These are phyloP conservation scores for Globisporangium paddicum DNA, from an alignment of 352 stramenopile genomes.

Conservation along the genomic window DNA sequence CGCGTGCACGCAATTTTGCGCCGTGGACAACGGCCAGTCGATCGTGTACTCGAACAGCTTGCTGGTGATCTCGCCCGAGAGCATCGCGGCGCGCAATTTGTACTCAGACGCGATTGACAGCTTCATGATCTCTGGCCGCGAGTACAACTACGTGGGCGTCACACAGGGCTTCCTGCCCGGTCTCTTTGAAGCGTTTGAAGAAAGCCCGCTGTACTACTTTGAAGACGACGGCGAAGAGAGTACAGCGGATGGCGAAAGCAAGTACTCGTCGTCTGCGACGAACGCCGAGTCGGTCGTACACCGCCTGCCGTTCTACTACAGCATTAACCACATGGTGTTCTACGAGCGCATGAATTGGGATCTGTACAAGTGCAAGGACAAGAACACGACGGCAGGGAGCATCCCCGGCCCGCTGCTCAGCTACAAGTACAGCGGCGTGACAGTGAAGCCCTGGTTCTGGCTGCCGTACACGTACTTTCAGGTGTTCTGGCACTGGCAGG, in stretches of 20 bases:
- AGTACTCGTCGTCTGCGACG: slow-evolving; percentile 17
- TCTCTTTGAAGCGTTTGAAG: slow-evolving; percentile 78
- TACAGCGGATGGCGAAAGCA: slow-evolving; percentile 22
- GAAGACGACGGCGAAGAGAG: slow-evolving; percentile 39
- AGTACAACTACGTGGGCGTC: slow-evolving; percentile 83
- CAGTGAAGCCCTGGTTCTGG: slow-evolving; percentile 80
- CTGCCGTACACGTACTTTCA: slow-evolving; percentile 79
- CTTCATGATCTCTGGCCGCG: slow-evolving; percentile 78
- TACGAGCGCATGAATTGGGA: slow-evolving; percentile 87
- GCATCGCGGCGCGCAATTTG: slow-evolving; percentile 57
- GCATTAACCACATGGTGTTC: slow-evolving; percentile 87
- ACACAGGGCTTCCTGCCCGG: slow-evolving; percentile 74
- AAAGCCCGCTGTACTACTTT: slow-evolving; percentile 70
- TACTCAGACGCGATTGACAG: slow-evolving; percentile 81
- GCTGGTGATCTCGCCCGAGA: slow-evolving; percentile 71
- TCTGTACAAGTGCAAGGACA: slow-evolving; percentile 81
- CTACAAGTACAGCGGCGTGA: slow-evolving; percentile 77
- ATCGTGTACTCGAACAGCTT: slow-evolving; percentile 81
- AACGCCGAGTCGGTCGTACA: slow-evolving; percentile 52
- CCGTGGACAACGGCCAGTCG: slow-evolving; percentile 77
- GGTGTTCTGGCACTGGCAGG: slow-evolving; percentile 80
- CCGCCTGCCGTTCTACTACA: slow-evolving; percentile 80
- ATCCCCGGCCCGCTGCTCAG: slow-evolving; percentile 71
- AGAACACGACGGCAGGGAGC: slow-evolving; percentile 40
- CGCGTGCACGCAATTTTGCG: slow-evolving; percentile 70